These are phyloP conservation scores for Heliocybe sulcata DNA, from an alignment of 1,284 basidiomycete species.

Conservation along the genomic window DNA sequence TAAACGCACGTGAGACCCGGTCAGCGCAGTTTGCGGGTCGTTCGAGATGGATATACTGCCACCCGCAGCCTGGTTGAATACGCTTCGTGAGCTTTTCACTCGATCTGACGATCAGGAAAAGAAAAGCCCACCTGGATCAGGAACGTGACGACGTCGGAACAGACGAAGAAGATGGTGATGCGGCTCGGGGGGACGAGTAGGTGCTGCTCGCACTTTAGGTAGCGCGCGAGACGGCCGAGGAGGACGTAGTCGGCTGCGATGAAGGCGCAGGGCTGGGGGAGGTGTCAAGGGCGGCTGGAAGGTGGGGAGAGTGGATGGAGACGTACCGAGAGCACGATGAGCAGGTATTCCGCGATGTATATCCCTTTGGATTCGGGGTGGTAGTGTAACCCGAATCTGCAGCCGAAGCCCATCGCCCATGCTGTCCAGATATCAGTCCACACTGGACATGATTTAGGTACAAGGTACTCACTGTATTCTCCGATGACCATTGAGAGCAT, in stretches of 20 bases:
- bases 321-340: conserved; percentile 58
- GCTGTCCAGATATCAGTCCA: conserved; percentile 22
- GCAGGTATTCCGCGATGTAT: conserved; percentile 55
- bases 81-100: not conserved
- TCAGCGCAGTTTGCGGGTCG: conserved; percentile 6
- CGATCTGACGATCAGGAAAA: not conserved
- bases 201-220: conserved; percentile 42
- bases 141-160: conserved; percentile 62
- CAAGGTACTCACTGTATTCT: conserved; percentile 37
- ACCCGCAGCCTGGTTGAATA: conserved; percentile 24
- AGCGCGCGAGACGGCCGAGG: conserved; percentile 51
- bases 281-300: not conserved
- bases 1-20: conserved; percentile 10
- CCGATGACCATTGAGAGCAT: conserved; percentile 66
- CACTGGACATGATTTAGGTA: not conserved
- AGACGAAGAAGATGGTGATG: conserved; percentile 46
- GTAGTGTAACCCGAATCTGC: conserved; percentile 39
- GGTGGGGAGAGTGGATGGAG: not conserved
- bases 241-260: conserved; percentile 69
- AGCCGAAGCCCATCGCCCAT: conserved; percentile 44
- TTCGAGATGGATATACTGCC: conserved; percentile 27
- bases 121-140: conserved; percentile 43
- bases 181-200: conserved; percentile 46
- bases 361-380: conserved; percentile 37
- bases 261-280: conserved; percentile 60